Conservation (phyloP, 2,329 filamentous ascomycete genomes). For the Ascochyta lentis region DNA sequence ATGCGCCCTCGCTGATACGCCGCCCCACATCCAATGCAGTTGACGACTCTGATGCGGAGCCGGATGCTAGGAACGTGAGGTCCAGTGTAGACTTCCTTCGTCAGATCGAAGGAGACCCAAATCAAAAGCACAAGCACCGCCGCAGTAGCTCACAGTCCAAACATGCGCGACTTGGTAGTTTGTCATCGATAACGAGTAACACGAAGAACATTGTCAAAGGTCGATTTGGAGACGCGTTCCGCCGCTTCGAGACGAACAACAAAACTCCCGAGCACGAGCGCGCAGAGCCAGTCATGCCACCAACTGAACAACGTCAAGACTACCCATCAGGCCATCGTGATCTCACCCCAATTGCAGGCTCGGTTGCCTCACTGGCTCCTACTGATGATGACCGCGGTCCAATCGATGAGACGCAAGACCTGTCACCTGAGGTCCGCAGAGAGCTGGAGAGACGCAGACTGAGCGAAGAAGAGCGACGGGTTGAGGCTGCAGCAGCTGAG, state of each 20-base stretch:
- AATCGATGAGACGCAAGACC: slow-evolving; percentile 70
- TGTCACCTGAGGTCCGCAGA: slow-evolving; percentile 86
- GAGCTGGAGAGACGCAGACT: slow-evolving; percentile 85
- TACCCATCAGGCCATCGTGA: slow-evolving; percentile 25
- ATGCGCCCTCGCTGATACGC: slow-evolving; percentile 39
- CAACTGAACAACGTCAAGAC: slow-evolving; percentile 34
- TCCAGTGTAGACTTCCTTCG: slow-evolving; percentile 86
- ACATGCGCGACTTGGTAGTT: slow-evolving; percentile 74
- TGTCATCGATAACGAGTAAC: slow-evolving; percentile 71
- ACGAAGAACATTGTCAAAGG: slow-evolving; percentile 85
- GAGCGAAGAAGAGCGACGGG: slow-evolving; percentile 86
- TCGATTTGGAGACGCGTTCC: slow-evolving; percentile 92
- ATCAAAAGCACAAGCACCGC: slow-evolving; percentile 61
- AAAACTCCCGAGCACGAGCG: slow-evolving; percentile 37
- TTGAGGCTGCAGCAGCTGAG: slow-evolving; percentile 86
- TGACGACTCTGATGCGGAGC: slow-evolving; percentile 50
- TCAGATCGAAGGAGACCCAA: slow-evolving; percentile 69
- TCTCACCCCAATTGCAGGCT: slow-evolving; percentile 74
- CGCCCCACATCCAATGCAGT: slow-evolving; percentile 40
- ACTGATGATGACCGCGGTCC: slow-evolving; percentile 73
- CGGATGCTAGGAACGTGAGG: slow-evolving; percentile 70
- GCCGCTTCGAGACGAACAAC: slow-evolving; percentile 75
- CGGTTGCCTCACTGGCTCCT: slow-evolving; percentile 67
- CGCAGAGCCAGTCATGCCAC: slow-evolving; percentile 35
- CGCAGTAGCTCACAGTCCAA: slow-evolving; percentile 64